These are phyloP conservation scores for Ophiostoma tasmaniense DNA, from an alignment of 2,329 filamentous ascomycete species.

Conservation along the genomic window DNA sequence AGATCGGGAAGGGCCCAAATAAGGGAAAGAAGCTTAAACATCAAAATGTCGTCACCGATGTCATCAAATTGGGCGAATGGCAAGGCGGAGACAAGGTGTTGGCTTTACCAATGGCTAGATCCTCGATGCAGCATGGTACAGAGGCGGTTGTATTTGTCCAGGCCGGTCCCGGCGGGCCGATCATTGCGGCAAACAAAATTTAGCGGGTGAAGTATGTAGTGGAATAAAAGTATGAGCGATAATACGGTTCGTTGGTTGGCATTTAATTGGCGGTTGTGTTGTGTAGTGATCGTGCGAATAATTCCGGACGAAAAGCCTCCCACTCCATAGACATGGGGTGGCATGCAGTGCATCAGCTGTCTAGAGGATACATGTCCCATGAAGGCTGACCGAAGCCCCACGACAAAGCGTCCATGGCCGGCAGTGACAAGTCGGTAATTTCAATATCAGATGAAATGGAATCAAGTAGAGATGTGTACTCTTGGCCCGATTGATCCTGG, in stretches of 20 bases:
- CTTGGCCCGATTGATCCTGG: background rate
- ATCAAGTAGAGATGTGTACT: background rate
- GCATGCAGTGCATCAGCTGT: background rate
- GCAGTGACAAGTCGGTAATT: background rate
- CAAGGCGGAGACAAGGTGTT: constrained; percentile 24
- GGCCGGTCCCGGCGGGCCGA: background rate
- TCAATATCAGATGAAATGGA: background rate
- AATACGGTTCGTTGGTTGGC: background rate
- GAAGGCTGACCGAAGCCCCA: background rate
- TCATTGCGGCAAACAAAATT: background rate
- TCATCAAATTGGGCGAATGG: constrained; percentile 31
- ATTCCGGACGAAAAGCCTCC: no score
- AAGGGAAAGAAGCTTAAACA: constrained; percentile 31
- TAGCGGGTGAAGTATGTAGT: background rate
- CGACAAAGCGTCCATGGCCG: background rate
- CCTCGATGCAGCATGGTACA: background rate
- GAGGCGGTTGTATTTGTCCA: background rate
- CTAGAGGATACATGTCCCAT: background rate
- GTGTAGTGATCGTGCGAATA: no score
- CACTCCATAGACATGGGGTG: background rate
- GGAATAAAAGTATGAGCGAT: background rate
- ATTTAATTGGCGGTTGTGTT: background rate
- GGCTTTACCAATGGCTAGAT: constrained; percentile 22
- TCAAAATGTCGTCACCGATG: constrained; percentile 26
- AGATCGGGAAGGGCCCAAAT: constrained; percentile 29